Evolutionary conservation across 2,329 filamentous ascomycete genomes (phyloP).

Genomic region (Botrytis squamosa): DNA sequence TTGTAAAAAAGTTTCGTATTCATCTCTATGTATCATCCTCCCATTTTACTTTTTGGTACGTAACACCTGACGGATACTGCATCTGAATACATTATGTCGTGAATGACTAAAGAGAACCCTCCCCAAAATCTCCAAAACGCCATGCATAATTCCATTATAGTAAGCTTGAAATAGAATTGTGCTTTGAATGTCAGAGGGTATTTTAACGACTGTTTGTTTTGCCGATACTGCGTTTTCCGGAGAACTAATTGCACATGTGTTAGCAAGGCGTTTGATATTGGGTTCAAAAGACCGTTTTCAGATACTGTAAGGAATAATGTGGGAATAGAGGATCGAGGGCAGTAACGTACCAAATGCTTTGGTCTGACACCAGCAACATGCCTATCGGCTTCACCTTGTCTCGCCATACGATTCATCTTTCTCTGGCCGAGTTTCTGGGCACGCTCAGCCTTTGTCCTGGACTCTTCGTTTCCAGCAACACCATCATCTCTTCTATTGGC

Average conservation of each 20-base stretch:
- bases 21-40: constrained; percentile 1
- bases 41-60: constrained; percentile 12
- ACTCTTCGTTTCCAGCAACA: constrained; percentile 61
- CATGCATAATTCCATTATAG: constrained; percentile 18
- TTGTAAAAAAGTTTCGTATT: neutral
- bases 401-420: constrained; percentile 98
- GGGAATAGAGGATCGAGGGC: neutral
- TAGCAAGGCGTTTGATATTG: constrained; percentile 20
- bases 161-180: constrained; percentile 14
- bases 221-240: constrained; percentile 91
- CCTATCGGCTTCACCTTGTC: constrained; percentile 94
- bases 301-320: neutral
- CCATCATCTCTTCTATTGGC: constrained; percentile 75
- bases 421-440: constrained; percentile 89
- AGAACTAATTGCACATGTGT: constrained; percentile 55
- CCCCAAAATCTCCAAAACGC: constrained; percentile 17
- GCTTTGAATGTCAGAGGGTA: constrained; percentile 17
- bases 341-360: constrained; percentile 80
- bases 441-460: constrained; percentile 77
- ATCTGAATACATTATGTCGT: constrained; percentile 19
- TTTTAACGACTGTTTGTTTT: constrained; percentile 73
- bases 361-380: constrained; percentile 77
- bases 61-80: constrained; percentile 13
- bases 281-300: neutral
- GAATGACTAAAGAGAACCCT: constrained; percentile 14